Conservation (phyloP, 306 rosid species). For the Senna tora region DNA sequence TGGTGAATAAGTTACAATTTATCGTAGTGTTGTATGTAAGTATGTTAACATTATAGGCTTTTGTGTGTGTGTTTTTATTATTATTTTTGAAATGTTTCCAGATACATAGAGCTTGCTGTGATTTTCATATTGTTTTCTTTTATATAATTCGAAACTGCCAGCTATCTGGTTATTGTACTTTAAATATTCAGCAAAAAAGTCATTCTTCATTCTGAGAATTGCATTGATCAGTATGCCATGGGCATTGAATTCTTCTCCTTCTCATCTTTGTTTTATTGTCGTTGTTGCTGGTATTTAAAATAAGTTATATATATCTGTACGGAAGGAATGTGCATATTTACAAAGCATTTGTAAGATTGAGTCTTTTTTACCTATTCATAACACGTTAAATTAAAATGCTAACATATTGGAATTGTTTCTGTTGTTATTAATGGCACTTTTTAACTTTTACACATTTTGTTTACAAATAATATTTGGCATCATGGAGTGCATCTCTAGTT, state of each 20-base stretch:
- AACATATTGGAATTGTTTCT: background rate
- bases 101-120: constrained; percentile 16
- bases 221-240: background rate
- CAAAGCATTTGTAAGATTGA: background rate
- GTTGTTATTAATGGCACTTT: background rate
- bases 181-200: constrained; percentile 22
- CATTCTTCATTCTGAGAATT: constrained; percentile 11
- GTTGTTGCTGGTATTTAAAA: background rate
- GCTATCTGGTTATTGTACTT: background rate
- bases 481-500: background rate
- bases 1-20: constrained; percentile 8
- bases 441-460: background rate
- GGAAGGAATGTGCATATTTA: constrained; percentile 12
- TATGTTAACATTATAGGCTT: constrained; percentile 3
- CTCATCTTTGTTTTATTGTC: too few relatives aligned
- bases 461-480: background rate
- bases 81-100: background rate
- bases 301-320: background rate
- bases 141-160: constrained; percentile 4
- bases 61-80: background rate
- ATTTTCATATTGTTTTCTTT: constrained; percentile 8
- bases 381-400: background rate
- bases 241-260: background rate
- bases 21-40: constrained; percentile 16
- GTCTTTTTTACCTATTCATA: background rate